A percentile compares a stretch with the other conserved stretches of the same genome.
These are phyloP conservation scores for Mycena galericulata DNA, from an alignment of 768 basidiomycete genomes.

Conservation along the genomic window DNA sequence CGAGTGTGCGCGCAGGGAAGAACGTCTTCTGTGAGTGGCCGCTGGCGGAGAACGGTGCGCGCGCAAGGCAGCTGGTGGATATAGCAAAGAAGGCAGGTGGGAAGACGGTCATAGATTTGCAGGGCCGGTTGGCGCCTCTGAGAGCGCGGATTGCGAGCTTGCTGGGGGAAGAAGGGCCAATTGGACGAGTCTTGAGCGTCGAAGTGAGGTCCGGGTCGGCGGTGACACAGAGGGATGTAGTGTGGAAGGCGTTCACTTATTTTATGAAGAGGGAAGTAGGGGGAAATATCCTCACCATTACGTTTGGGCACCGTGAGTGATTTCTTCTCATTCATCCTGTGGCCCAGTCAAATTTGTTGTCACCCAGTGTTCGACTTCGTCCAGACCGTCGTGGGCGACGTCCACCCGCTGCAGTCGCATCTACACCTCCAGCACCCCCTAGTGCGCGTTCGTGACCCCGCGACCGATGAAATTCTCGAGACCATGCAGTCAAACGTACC, in stretches of 20 bases:
- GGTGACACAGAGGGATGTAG: background rate
- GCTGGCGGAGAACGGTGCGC: conserved; percentile 29
- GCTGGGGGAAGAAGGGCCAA: conserved; percentile 29
- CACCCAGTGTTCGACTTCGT: conserved; percentile 26
- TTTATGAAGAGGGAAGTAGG: conserved; percentile 15
- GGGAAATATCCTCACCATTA: conserved; percentile 15
- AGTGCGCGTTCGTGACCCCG: conserved; percentile 21
- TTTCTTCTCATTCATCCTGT: conserved; percentile 17
- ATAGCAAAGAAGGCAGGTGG: conserved; percentile 28
- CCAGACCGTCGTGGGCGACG: conserved; percentile 34
- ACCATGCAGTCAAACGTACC: conserved; percentile 21
- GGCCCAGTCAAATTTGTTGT: conserved; percentile 11
- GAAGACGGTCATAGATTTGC: conserved; percentile 36
- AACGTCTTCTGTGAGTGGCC: conserved; percentile 44
- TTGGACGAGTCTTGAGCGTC: conserved; percentile 25
- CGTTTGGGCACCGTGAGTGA: conserved; percentile 18
- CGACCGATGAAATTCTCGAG: conserved; percentile 23
- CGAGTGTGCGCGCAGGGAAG: conserved; percentile 16
- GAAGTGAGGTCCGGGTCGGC: background rate
- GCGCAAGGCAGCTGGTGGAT: conserved; percentile 30
- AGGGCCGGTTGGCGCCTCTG: conserved; percentile 35
- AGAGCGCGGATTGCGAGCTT: conserved; percentile 11
- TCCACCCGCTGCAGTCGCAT: background rate
- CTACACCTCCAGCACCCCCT: conserved; percentile 23
- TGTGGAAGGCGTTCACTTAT: conserved; percentile 22